A percentile compares a stretch with the other conserved stretches of the same genome.
Conservation (phyloP, 495 filamentous ascomycete species). For the Daldinia caldariorum region DNA sequence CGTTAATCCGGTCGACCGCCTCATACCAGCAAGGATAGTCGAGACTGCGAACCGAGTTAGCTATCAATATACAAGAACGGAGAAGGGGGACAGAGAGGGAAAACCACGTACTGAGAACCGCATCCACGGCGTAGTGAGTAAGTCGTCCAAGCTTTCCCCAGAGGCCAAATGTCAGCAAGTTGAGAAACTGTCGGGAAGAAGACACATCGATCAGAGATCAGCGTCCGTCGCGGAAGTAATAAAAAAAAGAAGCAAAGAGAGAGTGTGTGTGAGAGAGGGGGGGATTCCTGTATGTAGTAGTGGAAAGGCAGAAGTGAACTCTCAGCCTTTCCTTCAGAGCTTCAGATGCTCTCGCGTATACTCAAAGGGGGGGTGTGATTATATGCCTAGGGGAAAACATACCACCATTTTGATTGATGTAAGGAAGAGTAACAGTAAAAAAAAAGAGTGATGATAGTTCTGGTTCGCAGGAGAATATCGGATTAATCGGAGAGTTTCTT, state of each 20-base stretch:
- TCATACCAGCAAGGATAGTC: conserved; percentile 93
- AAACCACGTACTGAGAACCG: conserved; percentile 78
- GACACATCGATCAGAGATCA: conserved; percentile 41
- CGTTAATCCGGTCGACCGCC: conserved; percentile 96
- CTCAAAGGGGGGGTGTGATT: conserved; percentile 12
- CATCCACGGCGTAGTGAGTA: conserved; percentile 96
- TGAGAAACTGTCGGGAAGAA: conserved; percentile 61
- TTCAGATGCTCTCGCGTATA: neutral
- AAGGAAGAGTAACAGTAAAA: conserved; percentile 3
- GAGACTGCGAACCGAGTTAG: conserved; percentile 71
- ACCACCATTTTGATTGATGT: conserved; percentile 40
- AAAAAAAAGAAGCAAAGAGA: conserved; percentile 1
- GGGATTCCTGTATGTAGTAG: neutral
- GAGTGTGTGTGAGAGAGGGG: too few species aligned
- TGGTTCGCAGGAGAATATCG: conserved; percentile 1
- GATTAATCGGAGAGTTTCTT: conserved; percentile 2
- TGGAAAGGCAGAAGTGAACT: too few species aligned
- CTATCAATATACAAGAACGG: neutral
- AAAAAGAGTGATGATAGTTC: neutral
- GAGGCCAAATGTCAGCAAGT: conserved; percentile 68
- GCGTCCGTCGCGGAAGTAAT: conserved; percentile 20
- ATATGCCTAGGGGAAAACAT: conserved; percentile 32
- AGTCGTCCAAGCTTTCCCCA: conserved; percentile 86
- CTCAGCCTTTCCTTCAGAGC: neutral
- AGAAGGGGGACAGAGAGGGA: neutral